phyloP scores from a whole-genome alignment of 2,329 filamentous ascomycete species.

The Epichloe bromicola region DNA sequence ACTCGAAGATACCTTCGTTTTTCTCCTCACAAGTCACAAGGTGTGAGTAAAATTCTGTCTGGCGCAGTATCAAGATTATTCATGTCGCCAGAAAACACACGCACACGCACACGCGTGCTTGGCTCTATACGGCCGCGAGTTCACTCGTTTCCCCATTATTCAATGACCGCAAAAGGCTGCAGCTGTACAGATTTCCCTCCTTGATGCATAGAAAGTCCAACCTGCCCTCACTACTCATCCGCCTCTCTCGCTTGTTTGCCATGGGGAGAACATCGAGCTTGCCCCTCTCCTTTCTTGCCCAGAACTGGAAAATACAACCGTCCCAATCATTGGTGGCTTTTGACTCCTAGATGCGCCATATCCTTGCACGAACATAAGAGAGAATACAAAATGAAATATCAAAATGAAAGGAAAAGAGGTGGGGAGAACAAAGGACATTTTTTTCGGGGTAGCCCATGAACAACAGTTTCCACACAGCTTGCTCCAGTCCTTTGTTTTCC shows the following conservation, averaged over 20 bases:
- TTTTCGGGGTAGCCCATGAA: not conserved
- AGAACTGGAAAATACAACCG: not conserved
- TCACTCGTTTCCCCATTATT: not conserved
- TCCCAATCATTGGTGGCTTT: not conserved
- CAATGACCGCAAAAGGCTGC: not conserved
- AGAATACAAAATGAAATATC: not conserved
- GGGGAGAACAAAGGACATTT: not conserved
- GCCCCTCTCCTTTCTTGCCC: not conserved
- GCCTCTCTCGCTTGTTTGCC: not conserved
- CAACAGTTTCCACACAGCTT: not conserved
- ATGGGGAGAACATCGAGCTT: not conserved
- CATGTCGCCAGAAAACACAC: not conserved
- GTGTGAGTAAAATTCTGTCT: not conserved
- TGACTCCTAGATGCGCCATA: conserved; percentile 3
- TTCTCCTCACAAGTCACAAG: not conserved
- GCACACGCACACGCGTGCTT: not conserved
- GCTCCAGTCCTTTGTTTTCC: not conserved
- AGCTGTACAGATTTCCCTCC: conserved; percentile 1
- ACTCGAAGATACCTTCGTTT: not conserved
- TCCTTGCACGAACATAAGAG: not conserved
- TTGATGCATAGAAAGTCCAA: not conserved
- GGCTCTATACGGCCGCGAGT: not conserved
- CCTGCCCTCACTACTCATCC: not conserved
- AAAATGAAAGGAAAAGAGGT: no score
- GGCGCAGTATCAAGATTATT: no score